These are phyloP conservation scores for bread wheat (Triticum aestivum) DNA, from an alignment of 176 grass and related monocot species.

Conservation along the genomic window DNA sequence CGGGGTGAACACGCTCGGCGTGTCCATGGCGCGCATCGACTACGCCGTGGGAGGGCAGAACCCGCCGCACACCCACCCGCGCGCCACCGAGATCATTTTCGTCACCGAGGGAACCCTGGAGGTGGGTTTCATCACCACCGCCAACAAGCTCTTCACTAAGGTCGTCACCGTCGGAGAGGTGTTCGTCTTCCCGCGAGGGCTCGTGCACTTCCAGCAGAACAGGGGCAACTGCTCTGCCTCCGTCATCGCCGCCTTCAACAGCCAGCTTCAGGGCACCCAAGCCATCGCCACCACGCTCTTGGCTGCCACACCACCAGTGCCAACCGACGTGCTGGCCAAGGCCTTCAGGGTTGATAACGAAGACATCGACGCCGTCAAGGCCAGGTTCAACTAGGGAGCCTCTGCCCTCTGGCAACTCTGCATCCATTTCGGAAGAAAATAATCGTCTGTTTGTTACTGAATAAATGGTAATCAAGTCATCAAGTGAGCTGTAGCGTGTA, in stretches of 20 bases:
- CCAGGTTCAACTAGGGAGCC: background rate
- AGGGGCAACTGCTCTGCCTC: constrained; percentile 26
- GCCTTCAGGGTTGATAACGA: constrained; percentile 45
- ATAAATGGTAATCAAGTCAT: background rate
- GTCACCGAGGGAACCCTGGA: constrained; percentile 63
- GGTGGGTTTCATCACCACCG: constrained; percentile 79
- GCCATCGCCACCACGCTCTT: constrained; percentile 66
- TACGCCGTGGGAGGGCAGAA: constrained; percentile 56
- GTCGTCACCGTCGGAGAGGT: constrained; percentile 47
- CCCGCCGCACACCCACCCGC: constrained; percentile 82
- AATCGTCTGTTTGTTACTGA: background rate
- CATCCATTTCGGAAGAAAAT: background rate
- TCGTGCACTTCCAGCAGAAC: constrained; percentile 90
- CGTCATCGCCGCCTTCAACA: constrained; percentile 71
- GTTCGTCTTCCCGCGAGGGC: constrained; percentile 71
- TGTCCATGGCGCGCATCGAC: constrained; percentile 77
- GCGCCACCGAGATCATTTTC: constrained; percentile 87
- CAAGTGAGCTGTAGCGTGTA: background rate
- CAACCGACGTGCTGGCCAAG: constrained; percentile 62
- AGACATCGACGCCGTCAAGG: background rate
- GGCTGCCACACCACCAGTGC: constrained; percentile 36
- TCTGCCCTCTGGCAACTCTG: background rate
- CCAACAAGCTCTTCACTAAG: constrained; percentile 61
- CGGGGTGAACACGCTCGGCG: constrained; percentile 75
- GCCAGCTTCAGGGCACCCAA: constrained; percentile 76